A percentile compares a stretch with the other conserved stretches of the same genome.
Conservation (phyloP, 2,329 filamentous ascomycete genomes). For the Biscogniauxia sp. region DNA sequence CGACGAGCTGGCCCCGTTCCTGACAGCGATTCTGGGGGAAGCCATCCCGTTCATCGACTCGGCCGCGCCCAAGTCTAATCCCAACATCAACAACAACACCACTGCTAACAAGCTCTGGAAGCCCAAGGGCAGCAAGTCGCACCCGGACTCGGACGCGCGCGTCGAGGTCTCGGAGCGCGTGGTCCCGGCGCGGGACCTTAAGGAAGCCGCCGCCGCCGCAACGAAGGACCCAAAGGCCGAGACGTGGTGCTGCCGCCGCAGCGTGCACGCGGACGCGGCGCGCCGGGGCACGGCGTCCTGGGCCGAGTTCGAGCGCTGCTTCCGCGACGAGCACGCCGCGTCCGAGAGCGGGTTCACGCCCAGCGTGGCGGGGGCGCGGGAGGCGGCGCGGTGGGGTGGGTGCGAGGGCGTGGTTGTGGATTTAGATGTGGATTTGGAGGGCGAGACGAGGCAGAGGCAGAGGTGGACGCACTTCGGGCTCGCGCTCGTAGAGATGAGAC, state of each 20-base stretch:
- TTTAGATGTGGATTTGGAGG: too few relatives aligned
- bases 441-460: slow-evolving; percentile 10
- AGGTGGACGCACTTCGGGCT: slow-evolving; percentile 49
- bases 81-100: too few relatives aligned
- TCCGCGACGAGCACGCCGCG: slow-evolving; percentile 57
- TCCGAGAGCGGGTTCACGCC: slow-evolving; percentile 60
- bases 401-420: slow-evolving; percentile 35
- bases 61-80: slow-evolving; percentile 43
- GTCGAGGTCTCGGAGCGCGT: slow-evolving; percentile 54
- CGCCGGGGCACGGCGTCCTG: slow-evolving; percentile 56
- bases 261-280: slow-evolving; percentile 55
- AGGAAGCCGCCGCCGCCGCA: slow-evolving; percentile 31
- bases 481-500: slow-evolving; percentile 62
- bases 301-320: slow-evolving; percentile 59
- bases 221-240: slow-evolving; percentile 36
- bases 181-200: slow-evolving; percentile 44
- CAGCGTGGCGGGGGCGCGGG: slow-evolving; percentile 47
- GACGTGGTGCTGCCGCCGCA: slow-evolving; percentile 63
- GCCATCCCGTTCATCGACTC: slow-evolving; percentile 57
- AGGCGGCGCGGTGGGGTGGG: slow-evolving; percentile 49
- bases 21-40: slow-evolving; percentile 55
- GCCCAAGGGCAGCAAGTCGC: slow-evolving; percentile 47
- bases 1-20: slow-evolving; percentile 48
- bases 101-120: slow-evolving; percentile 41
- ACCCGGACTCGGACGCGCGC: slow-evolving; percentile 45